These are phyloP conservation scores for Hamamelis virginiana DNA, from an alignment of 164 flowering plant genomes.

Conservation along the genomic window DNA sequence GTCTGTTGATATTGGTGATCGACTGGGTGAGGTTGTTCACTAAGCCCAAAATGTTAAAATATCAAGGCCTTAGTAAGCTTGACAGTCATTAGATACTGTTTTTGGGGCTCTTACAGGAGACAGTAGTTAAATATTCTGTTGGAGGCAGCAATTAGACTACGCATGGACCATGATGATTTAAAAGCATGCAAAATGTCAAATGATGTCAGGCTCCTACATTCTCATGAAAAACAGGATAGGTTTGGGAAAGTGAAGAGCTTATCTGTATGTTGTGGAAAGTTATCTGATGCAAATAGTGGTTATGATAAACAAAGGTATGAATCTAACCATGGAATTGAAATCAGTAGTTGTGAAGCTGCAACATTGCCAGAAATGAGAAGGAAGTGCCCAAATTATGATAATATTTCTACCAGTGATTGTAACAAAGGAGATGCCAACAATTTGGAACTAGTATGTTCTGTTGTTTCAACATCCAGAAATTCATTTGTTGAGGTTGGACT, in stretches of 20 bases:
- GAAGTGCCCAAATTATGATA: not conserved
- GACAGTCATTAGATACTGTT: too few species aligned
- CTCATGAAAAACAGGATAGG: not conserved
- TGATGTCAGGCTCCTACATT: not conserved
- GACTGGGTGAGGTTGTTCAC: too few species aligned
- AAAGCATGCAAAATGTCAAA: not conserved
- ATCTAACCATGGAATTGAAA: conserved; percentile 7
- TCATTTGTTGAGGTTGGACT: not conserved
- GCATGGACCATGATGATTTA: conserved; percentile 5
- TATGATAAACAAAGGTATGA: conserved; percentile 2
- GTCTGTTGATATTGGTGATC: too few species aligned
- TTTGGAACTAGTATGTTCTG: not conserved
- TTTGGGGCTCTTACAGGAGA: not conserved
- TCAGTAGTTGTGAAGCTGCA: not conserved
- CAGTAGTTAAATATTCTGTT: not conserved
- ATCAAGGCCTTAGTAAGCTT: too few species aligned
- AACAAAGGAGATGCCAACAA: not conserved
- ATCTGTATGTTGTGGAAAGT: conserved; percentile 3
- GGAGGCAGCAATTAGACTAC: not conserved
- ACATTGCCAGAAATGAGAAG: not conserved
- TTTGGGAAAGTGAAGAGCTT: conserved; percentile 5
- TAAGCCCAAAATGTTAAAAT: too few species aligned
- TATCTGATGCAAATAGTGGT: conserved; percentile 4
- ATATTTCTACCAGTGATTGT: conserved; percentile 1
- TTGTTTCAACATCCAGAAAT: not conserved